Percentiles rank a stretch among this genome's conserved stretches.
These are phyloP conservation scores for Epichloe bromicola DNA, from an alignment of 2,329 filamentous ascomycete species.

Conservation along the genomic window DNA sequence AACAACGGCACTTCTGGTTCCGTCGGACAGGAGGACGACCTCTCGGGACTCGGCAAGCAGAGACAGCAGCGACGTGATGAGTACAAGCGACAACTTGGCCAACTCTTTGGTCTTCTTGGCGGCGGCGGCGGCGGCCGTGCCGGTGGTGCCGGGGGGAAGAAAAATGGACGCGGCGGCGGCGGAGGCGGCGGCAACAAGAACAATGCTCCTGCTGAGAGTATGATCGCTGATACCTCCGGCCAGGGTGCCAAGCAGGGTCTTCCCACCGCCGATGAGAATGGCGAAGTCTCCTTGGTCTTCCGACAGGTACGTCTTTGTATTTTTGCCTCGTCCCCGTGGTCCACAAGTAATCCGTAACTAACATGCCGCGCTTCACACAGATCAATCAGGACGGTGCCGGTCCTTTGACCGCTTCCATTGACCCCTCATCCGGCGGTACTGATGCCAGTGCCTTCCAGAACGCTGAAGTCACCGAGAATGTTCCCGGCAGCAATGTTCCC, in stretches of 20 bases:
- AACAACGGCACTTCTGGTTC: conserved; percentile 26
- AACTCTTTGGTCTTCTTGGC: conserved; percentile 17
- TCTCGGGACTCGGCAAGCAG: conserved; percentile 15
- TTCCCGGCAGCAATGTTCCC: conserved; percentile 34
- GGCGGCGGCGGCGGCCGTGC: not conserved
- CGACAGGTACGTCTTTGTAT: conserved; percentile 26
- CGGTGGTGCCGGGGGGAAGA: not conserved
- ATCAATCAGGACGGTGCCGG: conserved; percentile 61
- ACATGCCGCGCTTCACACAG: conserved; percentile 23
- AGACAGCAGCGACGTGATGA: conserved; percentile 9
- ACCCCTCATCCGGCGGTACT: conserved; percentile 49
- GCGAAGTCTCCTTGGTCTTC: conserved; percentile 49
- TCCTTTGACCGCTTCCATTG: conserved; percentile 45
- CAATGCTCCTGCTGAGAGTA: conserved; percentile 29
- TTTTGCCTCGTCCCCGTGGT: conserved; percentile 7
- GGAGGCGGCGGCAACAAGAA: conserved; percentile 25
- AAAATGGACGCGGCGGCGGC: conserved; percentile 11
- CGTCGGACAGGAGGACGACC: conserved; percentile 31
- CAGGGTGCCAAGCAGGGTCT: conserved; percentile 38
- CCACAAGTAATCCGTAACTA: not conserved
- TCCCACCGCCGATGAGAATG: conserved; percentile 47
- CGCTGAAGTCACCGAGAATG: conserved; percentile 45
- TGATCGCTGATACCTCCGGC: conserved; percentile 41
- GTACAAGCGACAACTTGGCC: conserved; percentile 17
- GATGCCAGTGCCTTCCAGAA: conserved; percentile 45